Evolutionary conservation across 352 stramenopile genomes (phyloP), one percentile per base, ranked within the genome.

Genomic region (Globisporangium canariense): DNA sequence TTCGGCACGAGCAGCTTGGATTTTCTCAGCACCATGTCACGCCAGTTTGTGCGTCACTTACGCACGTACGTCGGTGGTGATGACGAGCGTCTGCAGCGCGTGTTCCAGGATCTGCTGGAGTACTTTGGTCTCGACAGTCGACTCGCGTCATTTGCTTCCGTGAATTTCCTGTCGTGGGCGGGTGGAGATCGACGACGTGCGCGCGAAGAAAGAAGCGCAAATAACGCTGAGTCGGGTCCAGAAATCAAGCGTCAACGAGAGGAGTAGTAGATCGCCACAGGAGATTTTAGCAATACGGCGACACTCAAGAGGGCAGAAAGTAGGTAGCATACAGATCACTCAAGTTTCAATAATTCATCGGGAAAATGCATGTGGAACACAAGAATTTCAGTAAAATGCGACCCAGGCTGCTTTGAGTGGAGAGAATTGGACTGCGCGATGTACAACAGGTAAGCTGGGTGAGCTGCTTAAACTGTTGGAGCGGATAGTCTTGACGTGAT

Each of bases 11-110:
- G 65, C 36, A 86, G 78, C 34, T 55, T 71, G 11, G 72, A 76
- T 14, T 89, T 90, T 61, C 46, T 90, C 22, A 60, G 70, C 9
- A 77, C 75, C 10, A 89, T 91, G 77, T 61, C 72, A 16, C 71
- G 74, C 34, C 71, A 86, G 51, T 69, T 90, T 68, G 69, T 90
- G 47, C 58, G 62, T 5, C 71, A 77, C 30, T 45, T 90, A 25
- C 69, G 72, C 40, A 28, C 34, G 28, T 83, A 73, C 59, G 67
- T 77, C 18, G 65, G 70, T 47, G 69, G 73, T 2, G 74, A 78
- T 13, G 67, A 66, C 18, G 66, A 68, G 20, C 68, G 69, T 4
- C 59, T 87, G 32, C 61, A 72, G 52, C 67, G 68, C 22, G 60
- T 89, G 30, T 55, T 89, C 28, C 62, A 58, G 62, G 59, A 68